Base-by-base conservation (phyloP, 2,329 filamentous ascomycete species). In the Xenoacremonium recifei region DNA sequence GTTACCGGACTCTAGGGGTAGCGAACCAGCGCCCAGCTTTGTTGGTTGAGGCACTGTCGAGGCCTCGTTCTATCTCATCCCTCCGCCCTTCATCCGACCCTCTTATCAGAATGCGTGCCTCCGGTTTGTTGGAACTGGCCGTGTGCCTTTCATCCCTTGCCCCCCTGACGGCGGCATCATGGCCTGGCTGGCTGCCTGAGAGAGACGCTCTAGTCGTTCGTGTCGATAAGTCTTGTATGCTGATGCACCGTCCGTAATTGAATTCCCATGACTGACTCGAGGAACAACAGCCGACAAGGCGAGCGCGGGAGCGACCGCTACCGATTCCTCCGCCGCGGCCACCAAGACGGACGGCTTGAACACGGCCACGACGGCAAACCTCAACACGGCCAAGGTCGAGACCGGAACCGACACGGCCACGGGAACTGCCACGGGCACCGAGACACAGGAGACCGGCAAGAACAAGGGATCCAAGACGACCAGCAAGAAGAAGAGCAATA, bases 121-220 rank as follows among this genome's bases (percentile, higher is more conserved):
- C n/a, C n/a, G n/a, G n/a, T n/a, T n/a, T n/a, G n/a, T 61, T 72
- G 58, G 69, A 72, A 33, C 57, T 78, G 52, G 70, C 76, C 38
- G 50, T 75, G 41, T 67, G 80, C 51, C 67, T 82, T 13, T 64
- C 64, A 32, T 71, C 79, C 21, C 62, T 81, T 39, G 64, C 74
- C 7, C 68, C 73, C 13, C 50, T 77, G 17, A 71, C 71, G 15
- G 70, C 75, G n/a, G 70, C 75, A 40, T 77, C 72, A 42, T 82
- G 78, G 79, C 73, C 78, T 16, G 64, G 61, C 48, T 80, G 75
- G 72, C 63, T 82, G 27, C 77, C 78, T 15, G 70, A 76, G 11
- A 35, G 72, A 25, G 73, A 81, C 49, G 58, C 72, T 12, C 58
- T 84, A 25, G 64, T 82, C 30, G 77, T 76, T 37, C 71, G 76